These are phyloP conservation scores for Crithidia sp. DNA, from an alignment of 208 protist genomes.

Conservation along the genomic window DNA sequence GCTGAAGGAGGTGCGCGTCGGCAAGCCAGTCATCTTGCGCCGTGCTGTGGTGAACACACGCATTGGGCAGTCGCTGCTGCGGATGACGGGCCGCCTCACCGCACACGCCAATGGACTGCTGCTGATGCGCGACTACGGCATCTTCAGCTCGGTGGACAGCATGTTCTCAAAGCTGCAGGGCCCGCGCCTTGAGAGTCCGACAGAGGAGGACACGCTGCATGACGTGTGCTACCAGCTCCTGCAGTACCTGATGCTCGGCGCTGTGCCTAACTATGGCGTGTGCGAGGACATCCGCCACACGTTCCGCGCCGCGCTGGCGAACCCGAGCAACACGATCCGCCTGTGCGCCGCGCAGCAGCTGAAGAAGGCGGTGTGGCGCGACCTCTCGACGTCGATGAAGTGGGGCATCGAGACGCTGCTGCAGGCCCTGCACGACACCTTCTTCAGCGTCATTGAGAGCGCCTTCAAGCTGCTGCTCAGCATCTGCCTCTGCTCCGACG, in stretches of 20 bases:
- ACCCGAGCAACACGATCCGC: conserved; percentile 70
- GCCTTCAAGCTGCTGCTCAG: conserved; percentile 85
- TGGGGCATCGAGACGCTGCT: conserved; percentile 89
- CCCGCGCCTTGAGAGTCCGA: conserved; percentile 40
- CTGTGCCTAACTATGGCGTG: conserved; percentile 90
- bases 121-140: conserved; percentile 73
- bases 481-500: conserved; percentile 86
- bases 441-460: conserved; percentile 76
- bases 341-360: conserved; percentile 83
- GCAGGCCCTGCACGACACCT: conserved; percentile 78
- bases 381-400: conserved; percentile 86
- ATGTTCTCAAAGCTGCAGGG: conserved; percentile 74
- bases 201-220: conserved; percentile 59
- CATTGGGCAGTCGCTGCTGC: conserved; percentile 76
- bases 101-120: conserved; percentile 82
- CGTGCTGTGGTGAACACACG: conserved; percentile 54
- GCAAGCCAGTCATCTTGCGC: conserved; percentile 57
- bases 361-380: conserved; percentile 78
- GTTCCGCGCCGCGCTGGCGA: conserved; percentile 65
- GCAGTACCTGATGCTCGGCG: conserved; percentile 75
- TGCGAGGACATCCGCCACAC: conserved; percentile 86
- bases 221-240: conserved; percentile 83
- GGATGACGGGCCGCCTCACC: conserved; percentile 79
- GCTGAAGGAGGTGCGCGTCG: conserved; percentile 73
- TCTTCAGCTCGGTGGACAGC: conserved; percentile 72